Evolutionary conservation across 805 yeast genomes (phyloP).

Genomic region (Candida loeiensis): DNA sequence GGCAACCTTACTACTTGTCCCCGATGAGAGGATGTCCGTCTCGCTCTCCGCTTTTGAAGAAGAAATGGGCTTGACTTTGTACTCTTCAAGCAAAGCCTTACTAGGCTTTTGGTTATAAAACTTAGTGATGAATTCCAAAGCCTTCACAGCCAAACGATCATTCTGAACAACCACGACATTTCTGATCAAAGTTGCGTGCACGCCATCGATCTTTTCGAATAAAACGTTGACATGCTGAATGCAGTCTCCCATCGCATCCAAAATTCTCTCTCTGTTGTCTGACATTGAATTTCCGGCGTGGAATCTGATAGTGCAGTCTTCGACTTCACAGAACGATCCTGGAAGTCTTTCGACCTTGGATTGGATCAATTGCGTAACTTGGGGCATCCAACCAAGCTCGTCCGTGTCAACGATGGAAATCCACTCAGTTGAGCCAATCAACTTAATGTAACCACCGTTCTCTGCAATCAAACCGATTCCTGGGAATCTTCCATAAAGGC

Average conservation of each 20-base stretch:
- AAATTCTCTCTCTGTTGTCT: constrained; percentile 58
- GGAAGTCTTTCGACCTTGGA: constrained; percentile 75
- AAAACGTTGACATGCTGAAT: constrained; percentile 81
- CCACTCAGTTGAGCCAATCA: constrained; percentile 55
- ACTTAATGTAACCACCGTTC: constrained; percentile 75
- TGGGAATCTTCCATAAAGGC: constrained; percentile 62
- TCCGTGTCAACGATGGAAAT: constrained; percentile 51
- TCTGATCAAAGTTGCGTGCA: constrained; percentile 75
- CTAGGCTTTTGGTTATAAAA: constrained; percentile 23
- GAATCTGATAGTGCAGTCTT: constrained; percentile 73
- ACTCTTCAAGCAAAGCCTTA: constrained; percentile 21
- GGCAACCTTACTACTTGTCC: neutral
- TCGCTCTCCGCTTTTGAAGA: neutral
- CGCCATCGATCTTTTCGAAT: constrained; percentile 48
- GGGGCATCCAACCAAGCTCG: constrained; percentile 53
- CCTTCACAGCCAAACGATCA: constrained; percentile 51
- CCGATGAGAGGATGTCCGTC: neutral
- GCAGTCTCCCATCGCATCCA: constrained; percentile 74
- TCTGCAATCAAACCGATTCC: constrained; percentile 85
- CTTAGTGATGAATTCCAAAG: constrained; percentile 50
- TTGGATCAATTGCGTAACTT: constrained; percentile 51
- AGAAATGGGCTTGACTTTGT: constrained; percentile 18
- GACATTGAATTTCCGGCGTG: constrained; percentile 69
- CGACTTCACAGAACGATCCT: constrained; percentile 66
- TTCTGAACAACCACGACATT: constrained; percentile 72